Evolutionary conservation across 208 protist genomes (phyloP), one percentile per base, ranked within the genome.

Genomic region (Acanthamoeba triangularis): DNA sequence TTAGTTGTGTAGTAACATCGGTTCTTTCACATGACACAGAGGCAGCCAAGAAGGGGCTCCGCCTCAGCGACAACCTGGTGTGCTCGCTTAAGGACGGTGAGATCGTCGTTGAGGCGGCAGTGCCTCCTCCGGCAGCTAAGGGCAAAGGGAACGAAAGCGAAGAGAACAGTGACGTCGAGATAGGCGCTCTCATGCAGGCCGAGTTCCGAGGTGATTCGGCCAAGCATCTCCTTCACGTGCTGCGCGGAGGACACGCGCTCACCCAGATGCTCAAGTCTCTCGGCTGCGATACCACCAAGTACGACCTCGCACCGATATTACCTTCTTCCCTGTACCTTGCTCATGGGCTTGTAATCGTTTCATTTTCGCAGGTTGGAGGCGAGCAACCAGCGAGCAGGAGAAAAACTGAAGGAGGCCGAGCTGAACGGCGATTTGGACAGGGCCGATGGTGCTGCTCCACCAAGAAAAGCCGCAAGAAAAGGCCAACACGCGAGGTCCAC

Each of bases 241-340:
- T 82, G 72, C 72, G 72, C 72, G 18, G 30, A 18, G 72, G 37
- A 13, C 41, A 35, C 41, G 72, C 72, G 35, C 14, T 82, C 72
- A n/a, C 72, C 72, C 33, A 49, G 18, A 82, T 52, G 72, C 72
- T 82, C 72, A 76, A 76, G 67, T 49, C 72, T 0, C 18, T 49
- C 20, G 72, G 37, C 72, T 82, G 72, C 23, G 72, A 82, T 37
- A 82, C 37, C 41, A 18, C 72, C 72, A 28, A 41, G 72, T 82
- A 82, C 72, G 20, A 52, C 18, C 72, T 49, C 72, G 16, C 59
- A 65, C 59, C 59, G 23, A 65, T 4, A 13, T n/a, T n/a, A 10
- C 37, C 25, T 49, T 78, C 14, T 47, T 78, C 35, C 33, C 69
- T n/a, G 16, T 78, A 44, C 69, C 5, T 30, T 65, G 16, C 59